Conservation (phyloP, 1,284 basidiomycete genomes). For the Sphagnurus paluster region DNA sequence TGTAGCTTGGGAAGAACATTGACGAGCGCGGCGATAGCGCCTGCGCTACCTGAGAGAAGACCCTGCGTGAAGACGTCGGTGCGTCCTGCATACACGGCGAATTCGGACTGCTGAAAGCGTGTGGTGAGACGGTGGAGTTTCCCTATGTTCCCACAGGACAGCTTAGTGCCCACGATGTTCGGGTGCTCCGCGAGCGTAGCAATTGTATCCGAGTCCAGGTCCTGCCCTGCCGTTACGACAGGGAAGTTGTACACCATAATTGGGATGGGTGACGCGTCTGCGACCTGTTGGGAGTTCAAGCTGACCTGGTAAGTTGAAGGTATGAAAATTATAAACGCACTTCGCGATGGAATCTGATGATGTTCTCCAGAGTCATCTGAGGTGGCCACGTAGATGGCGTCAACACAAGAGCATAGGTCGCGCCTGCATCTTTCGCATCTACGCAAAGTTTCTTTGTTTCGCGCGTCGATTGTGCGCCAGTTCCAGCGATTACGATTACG, state of each 20-base stretch:
- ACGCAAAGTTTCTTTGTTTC: constrained; percentile 81
- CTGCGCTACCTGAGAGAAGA: constrained; percentile 66
- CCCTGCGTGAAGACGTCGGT: constrained; percentile 70
- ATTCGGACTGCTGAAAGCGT: constrained; percentile 48
- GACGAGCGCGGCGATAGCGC: constrained; percentile 73
- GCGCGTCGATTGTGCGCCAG: constrained; percentile 78
- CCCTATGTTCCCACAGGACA: constrained; percentile 84
- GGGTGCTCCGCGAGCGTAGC: constrained; percentile 73
- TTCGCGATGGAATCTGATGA: constrained; percentile 64
- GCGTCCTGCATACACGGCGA: constrained; percentile 65
- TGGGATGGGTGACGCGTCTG: constrained; percentile 80
- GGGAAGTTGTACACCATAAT: constrained; percentile 94
- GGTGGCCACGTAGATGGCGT: constrained; percentile 70
- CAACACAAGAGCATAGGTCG: constrained; percentile 74
- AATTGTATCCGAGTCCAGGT: constrained; percentile 85
- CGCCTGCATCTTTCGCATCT: constrained; percentile 82
- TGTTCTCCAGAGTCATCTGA: constrained; percentile 61
- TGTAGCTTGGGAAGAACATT: constrained; percentile 81
- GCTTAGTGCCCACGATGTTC: constrained; percentile 87
- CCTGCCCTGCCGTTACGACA: constrained; percentile 76
- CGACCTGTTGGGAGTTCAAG: constrained; percentile 53
- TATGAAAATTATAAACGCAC: constrained; percentile 36
- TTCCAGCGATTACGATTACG: constrained; percentile 80
- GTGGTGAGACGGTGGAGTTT: constrained; percentile 79
- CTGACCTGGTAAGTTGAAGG: not conserved